These are phyloP conservation scores for Aureobasidium lini DNA, from an alignment of 2,329 filamentous ascomycete species.

Conservation along the genomic window DNA sequence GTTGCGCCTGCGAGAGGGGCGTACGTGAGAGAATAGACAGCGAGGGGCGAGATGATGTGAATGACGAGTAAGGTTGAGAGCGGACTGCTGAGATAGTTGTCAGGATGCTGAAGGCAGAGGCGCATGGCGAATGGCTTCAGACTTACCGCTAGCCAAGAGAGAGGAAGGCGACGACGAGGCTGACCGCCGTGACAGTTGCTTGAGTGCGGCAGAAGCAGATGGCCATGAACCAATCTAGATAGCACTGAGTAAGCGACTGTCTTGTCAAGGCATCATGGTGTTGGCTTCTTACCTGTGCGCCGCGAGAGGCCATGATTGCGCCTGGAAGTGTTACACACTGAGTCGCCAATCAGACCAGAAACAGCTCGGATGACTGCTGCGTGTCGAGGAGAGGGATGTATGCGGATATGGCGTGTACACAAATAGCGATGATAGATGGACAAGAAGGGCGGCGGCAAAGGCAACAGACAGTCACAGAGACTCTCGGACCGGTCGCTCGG, in stretches of 20 bases:
- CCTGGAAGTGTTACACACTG: not conserved
- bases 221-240: constrained; percentile 3
- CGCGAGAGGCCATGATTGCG: constrained; percentile 12
- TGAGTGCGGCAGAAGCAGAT: constrained; percentile 6
- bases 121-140: not conserved
- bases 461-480: not conserved
- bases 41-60: not conserved
- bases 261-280: no score
- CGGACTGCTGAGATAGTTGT: not conserved
- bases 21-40: not conserved
- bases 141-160: not conserved
- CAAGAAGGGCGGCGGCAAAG: not conserved
- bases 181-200: constrained; percentile 4
- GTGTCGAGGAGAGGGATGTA: not conserved
- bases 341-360: not conserved
- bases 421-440: not conserved
- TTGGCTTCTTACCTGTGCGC: constrained; percentile 1
- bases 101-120: not conserved
- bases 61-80: not conserved
- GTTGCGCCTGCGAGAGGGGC: constrained; percentile 22
- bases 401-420: not conserved
- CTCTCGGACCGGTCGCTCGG: not conserved
- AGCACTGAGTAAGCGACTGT: not conserved
- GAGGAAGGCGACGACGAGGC: not conserved
- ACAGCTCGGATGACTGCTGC: not conserved